These are phyloP conservation scores for Alternaria triticina DNA, from an alignment of 2,329 filamentous ascomycete genomes.

Conservation along the genomic window DNA sequence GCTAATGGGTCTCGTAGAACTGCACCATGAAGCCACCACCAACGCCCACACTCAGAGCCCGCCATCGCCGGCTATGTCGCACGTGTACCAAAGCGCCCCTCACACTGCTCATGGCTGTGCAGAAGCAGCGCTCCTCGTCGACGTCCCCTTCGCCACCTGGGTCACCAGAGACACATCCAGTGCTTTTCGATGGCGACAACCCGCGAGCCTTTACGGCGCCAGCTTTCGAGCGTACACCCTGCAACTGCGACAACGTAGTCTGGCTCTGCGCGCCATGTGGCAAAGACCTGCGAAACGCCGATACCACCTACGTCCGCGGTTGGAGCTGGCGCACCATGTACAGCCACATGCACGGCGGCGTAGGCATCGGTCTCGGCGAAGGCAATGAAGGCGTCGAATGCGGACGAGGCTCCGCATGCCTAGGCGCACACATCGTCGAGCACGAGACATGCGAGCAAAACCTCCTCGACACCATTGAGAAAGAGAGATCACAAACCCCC, in stretches of 20 bases:
- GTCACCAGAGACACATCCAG: slow-evolving; percentile 29
- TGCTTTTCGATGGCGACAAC: slow-evolving; percentile 19
- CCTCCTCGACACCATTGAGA: slow-evolving; percentile 62
- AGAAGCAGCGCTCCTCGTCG: slow-evolving; percentile 26
- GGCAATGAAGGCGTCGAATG: slow-evolving; percentile 88
- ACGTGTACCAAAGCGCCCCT: slow-evolving; percentile 77
- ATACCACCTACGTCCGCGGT: slow-evolving; percentile 68
- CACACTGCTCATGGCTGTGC: slow-evolving; percentile 53
- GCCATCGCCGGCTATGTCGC: slow-evolving; percentile 81
- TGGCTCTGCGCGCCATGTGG: slow-evolving; percentile 91
- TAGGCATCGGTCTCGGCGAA: slow-evolving; percentile 87
- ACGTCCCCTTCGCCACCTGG: slow-evolving; percentile 29
- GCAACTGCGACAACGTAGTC: slow-evolving; percentile 66
- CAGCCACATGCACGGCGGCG: slow-evolving; percentile 75
- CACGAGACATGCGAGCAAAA: slow-evolving; percentile 86
- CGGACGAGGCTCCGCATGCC: slow-evolving; percentile 76
- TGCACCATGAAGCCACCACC: slow-evolving; percentile 86
- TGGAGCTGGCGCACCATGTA: slow-evolving; percentile 93
- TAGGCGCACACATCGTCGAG: slow-evolving; percentile 78
- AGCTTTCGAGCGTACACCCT: slow-evolving; percentile 62
- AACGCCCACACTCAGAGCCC: slow-evolving; percentile 68
- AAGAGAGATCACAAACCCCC: slow-evolving; percentile 51
- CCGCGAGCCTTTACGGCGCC: slow-evolving; percentile 51
- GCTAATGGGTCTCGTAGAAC: slow-evolving; percentile 66
- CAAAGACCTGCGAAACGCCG: slow-evolving; percentile 66